Evolutionary conservation across 345 rosid genomes (phyloP).

Genomic region (Eucalyptus sideroxylon): DNA sequence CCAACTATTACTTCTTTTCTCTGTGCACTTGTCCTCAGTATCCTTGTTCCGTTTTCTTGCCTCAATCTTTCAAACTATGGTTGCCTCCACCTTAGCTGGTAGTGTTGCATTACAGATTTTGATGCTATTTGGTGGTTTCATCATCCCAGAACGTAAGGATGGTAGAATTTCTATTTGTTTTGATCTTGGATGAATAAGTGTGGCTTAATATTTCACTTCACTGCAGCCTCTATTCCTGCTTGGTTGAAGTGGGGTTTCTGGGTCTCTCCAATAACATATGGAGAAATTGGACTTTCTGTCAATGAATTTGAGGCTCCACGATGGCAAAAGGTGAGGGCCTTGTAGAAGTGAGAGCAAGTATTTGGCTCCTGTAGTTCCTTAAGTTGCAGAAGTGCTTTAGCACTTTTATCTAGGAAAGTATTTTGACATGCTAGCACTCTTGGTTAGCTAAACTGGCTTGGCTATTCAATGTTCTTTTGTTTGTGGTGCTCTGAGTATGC

Average conservation of each 20-base stretch:
- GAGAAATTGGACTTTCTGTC: conserved; percentile 47
- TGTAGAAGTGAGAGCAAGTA: background rate
- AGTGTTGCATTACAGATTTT: conserved; percentile 22
- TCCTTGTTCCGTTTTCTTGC: conserved; percentile 74
- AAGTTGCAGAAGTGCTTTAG: background rate
- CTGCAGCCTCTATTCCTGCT: conserved; percentile 56
- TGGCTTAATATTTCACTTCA: background rate
- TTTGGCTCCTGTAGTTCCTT: background rate
- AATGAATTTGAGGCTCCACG: conserved; percentile 74
- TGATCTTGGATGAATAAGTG: background rate
- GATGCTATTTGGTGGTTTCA: conserved; percentile 50
- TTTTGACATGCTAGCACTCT: background rate
- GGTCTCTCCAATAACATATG: conserved; percentile 60
- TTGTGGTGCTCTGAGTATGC: background rate
- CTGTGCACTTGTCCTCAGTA: conserved; percentile 42
- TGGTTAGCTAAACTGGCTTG: background rate
- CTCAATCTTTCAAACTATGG: conserved; percentile 36
- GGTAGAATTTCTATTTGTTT: background rate
- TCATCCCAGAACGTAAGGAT: conserved; percentile 41
- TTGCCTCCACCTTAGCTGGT: conserved; percentile 35
- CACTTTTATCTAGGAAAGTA: background rate
- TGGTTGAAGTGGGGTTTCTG: conserved; percentile 84
- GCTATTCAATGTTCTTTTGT: background rate
- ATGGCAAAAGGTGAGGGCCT: conserved; percentile 45
- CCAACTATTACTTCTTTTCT: conserved; percentile 45